Conservation (phyloP, 2,329 filamentous ascomycete genomes). For the Hypoxylon sp. region DNA sequence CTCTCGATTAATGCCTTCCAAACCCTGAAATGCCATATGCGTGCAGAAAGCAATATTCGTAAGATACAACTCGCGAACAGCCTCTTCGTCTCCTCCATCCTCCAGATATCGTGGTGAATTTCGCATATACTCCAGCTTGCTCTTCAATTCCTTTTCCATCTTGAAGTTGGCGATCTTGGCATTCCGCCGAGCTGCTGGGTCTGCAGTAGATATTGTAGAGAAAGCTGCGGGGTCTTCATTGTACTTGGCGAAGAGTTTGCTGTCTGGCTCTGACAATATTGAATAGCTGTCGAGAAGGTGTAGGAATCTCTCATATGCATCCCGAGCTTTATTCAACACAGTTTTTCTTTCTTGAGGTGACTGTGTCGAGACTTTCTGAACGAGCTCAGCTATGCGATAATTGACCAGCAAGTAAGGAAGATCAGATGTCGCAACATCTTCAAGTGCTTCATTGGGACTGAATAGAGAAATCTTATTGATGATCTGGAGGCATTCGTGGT, state of each 20-base stretch:
- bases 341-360: slow-evolving; percentile 70
- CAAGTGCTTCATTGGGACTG: slow-evolving; percentile 88
- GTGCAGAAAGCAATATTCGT: slow-evolving; percentile 80
- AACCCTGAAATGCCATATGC: slow-evolving; percentile 85
- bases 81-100: slow-evolving; percentile 84
- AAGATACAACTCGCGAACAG: slow-evolving; percentile 83
- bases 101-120: slow-evolving; percentile 59
- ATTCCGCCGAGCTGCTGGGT: slow-evolving; percentile 78
- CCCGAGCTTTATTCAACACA: slow-evolving; percentile 74
- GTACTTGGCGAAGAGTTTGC: slow-evolving; percentile 80
- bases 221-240: slow-evolving; percentile 80
- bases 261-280: slow-evolving; percentile 75
- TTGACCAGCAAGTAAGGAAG: slow-evolving; percentile 87
- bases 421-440: slow-evolving; percentile 88
- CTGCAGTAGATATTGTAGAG: slow-evolving; percentile 74
- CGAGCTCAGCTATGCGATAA: slow-evolving; percentile 84
- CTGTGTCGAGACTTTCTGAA: slow-evolving; percentile 74
- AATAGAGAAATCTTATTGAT: slow-evolving; percentile 83
- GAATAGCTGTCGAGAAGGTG: slow-evolving; percentile 83
- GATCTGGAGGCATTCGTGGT: slow-evolving; percentile 79
- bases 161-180: slow-evolving; percentile 89
- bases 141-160: slow-evolving; percentile 87
- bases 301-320: slow-evolving; percentile 84
- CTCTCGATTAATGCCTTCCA: slow-evolving; percentile 91
- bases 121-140: slow-evolving; percentile 76